A percentile compares a stretch with the other conserved stretches of the same genome.
These are phyloP conservation scores for Vaccinium vitisidaea DNA, from an alignment of 148 eudicot species.

Conservation along the genomic window DNA sequence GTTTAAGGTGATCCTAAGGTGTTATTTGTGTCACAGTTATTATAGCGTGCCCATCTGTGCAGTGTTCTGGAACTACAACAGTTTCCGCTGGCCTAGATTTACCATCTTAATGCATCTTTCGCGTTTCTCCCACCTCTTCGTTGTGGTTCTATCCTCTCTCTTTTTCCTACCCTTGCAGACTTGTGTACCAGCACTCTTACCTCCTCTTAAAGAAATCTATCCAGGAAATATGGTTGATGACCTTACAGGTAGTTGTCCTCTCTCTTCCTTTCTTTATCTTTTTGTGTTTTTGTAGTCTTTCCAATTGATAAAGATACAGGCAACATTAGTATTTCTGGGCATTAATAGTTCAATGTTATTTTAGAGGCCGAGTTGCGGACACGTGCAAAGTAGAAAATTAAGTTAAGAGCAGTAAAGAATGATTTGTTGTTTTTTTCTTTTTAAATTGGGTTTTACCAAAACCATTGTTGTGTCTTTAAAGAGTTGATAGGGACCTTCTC, in stretches of 20 bases:
- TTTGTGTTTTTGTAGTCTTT: not conserved
- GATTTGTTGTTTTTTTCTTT: not conserved
- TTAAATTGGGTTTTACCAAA: not conserved
- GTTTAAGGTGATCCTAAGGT: not conserved
- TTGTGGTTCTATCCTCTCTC: not conserved
- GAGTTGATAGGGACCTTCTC: not conserved
- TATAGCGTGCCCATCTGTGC: not conserved
- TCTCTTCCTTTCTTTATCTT: not conserved
- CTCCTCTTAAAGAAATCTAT: slow-evolving; percentile 86
- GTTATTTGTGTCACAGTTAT: not conserved
- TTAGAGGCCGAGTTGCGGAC: slow-evolving; percentile 9
- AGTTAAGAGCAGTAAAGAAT: not conserved
- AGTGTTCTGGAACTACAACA: not conserved
- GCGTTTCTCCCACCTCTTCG: not conserved
- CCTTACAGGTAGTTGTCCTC: slow-evolving; percentile 56
- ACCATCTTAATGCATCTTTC: not conserved
- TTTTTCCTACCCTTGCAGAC: slow-evolving; percentile 56
- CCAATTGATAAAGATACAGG: not conserved
- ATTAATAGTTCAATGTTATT: not conserved
- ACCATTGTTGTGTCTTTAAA: not conserved
- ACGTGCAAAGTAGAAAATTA: not conserved
- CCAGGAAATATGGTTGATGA: slow-evolving; percentile 82
- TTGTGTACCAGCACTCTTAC: slow-evolving; percentile 79
- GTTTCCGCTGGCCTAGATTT: not conserved
- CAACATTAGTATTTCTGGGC: not conserved